A percentile compares a stretch with the other conserved stretches of the same genome.
phyloP scores from a whole-genome alignment of 108 stramenopile species.

The Skeletonema tropicum region DNA sequence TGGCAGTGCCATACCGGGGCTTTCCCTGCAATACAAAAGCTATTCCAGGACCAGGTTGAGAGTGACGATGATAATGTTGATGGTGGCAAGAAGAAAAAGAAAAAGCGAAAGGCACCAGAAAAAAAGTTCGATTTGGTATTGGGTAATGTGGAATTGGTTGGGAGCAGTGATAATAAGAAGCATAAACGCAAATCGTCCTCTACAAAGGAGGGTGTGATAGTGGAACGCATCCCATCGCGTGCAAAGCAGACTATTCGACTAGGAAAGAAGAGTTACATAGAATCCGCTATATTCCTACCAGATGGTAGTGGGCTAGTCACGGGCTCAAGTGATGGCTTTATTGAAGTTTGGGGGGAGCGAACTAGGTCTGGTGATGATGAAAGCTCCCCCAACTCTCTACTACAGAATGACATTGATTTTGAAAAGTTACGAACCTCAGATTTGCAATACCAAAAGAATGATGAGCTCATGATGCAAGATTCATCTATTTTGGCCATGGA shows the following conservation, averaged over 20 bases:
- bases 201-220: conserved; percentile 16
- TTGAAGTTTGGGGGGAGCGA: conserved; percentile 92
- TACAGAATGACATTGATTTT: conserved; percentile 37
- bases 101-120: conserved; percentile 39
- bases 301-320: conserved; percentile 74
- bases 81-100: conserved; percentile 33
- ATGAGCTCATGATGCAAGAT: conserved; percentile 92
- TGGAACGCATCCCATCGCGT: conserved; percentile 58
- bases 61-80: conserved; percentile 46
- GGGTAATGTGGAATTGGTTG: conserved; percentile 50
- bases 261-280: conserved; percentile 79
- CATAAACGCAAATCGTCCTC: conserved; percentile 17
- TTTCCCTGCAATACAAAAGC: conserved; percentile 57
- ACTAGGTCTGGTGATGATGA: conserved; percentile 36
- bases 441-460: conserved; percentile 71
- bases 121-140: conserved; percentile 78
- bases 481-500: conserved; percentile 73
- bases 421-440: conserved; percentile 57
- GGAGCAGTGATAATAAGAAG: conserved; percentile 33
- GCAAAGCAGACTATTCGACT: conserved; percentile 74
- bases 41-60: conserved; percentile 27
- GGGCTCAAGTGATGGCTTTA: conserved; percentile 91
- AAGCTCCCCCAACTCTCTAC: neutral
- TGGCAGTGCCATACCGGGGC: conserved; percentile 84
- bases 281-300: conserved; percentile 80